Conservation (phyloP, 805 yeast genomes). For the Tetrapisispora fleetii region DNA sequence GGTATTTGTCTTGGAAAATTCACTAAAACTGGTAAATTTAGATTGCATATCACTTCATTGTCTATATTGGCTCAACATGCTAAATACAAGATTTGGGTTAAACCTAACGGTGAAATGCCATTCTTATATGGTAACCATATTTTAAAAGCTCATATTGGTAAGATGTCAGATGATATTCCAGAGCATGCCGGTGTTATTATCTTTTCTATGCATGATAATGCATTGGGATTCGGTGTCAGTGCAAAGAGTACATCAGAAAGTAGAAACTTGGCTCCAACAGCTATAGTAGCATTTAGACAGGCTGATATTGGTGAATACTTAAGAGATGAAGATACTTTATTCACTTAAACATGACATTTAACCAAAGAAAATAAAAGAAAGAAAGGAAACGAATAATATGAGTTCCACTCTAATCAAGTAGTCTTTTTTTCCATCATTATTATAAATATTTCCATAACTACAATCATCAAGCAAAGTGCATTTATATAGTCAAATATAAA, state of each 20-base stretch:
- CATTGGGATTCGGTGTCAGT: conserved; percentile 91
- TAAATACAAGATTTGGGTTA: conserved; percentile 91
- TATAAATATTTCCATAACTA: neutral
- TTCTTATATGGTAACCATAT: conserved; percentile 93
- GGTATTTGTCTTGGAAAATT: conserved; percentile 94
- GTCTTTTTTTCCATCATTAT: neutral
- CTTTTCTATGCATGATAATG: conserved; percentile 83
- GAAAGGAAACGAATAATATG: neutral
- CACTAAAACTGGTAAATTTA: conserved; percentile 94
- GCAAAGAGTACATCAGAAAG: conserved; percentile 88
- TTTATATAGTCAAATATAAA: conserved; percentile 1
- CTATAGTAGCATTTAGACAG: conserved; percentile 91
- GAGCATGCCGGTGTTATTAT: conserved; percentile 95
- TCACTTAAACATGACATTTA: conserved; percentile 41
- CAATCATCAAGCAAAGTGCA: conserved; percentile 1
- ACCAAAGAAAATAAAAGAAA: no score
- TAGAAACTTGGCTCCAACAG: conserved; percentile 83
- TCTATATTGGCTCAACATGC: conserved; percentile 79
- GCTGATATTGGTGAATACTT: conserved; percentile 95
- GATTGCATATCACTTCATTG: conserved; percentile 88
- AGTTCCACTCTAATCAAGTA: neutral
- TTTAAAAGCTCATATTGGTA: conserved; percentile 91
- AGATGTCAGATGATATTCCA: conserved; percentile 94
- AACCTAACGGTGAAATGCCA: conserved; percentile 97
- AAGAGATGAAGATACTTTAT: conserved; percentile 94